Evolutionary conservation across 805 yeast genomes (phyloP).

Genomic region (Ogataea neopini): DNA sequence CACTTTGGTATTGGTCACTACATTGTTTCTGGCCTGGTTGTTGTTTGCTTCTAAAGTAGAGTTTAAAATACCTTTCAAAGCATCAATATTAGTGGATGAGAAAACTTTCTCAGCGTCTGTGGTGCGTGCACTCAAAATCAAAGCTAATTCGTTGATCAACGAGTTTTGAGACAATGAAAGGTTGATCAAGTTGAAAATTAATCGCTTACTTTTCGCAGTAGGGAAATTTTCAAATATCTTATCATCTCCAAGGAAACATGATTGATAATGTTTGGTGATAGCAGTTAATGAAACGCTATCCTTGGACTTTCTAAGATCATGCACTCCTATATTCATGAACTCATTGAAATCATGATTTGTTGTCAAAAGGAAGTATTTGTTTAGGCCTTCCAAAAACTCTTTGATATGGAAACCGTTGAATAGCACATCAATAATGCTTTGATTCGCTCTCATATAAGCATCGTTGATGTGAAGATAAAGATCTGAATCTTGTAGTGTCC

Average conservation of each 20-base stretch:
- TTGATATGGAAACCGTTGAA: conserved; percentile 59
- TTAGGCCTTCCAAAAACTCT: conserved; percentile 48
- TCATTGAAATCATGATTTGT: conserved; percentile 51
- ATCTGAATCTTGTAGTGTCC: conserved; percentile 34
- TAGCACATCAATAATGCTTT: conserved; percentile 54
- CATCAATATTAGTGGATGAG: conserved; percentile 43
- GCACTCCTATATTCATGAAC: conserved; percentile 51
- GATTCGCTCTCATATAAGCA: conserved; percentile 70
- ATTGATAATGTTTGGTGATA: conserved; percentile 34
- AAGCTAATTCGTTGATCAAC: conserved; percentile 38
- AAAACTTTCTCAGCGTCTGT: conserved; percentile 55
- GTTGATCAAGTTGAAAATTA: conserved; percentile 24
- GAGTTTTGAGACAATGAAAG: conserved; percentile 23
- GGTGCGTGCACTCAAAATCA: conserved; percentile 53
- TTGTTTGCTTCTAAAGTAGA: conserved; percentile 39
- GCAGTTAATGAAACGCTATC: conserved; percentile 30
- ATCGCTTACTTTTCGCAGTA: conserved; percentile 25
- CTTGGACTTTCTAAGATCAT: conserved; percentile 49
- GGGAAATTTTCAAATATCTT: conserved; percentile 3
- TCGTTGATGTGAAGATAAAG: conserved; percentile 56
- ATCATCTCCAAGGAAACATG: conserved; percentile 21
- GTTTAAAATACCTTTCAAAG: conserved; percentile 45
- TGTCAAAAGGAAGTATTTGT: conserved; percentile 57
- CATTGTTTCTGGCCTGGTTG: conserved; percentile 15
- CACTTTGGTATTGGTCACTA: conserved; percentile 33